Evolutionary conservation across 1,139 yeast species (phyloP).

Genomic region (Blastobotrys malaysiensis): DNA sequence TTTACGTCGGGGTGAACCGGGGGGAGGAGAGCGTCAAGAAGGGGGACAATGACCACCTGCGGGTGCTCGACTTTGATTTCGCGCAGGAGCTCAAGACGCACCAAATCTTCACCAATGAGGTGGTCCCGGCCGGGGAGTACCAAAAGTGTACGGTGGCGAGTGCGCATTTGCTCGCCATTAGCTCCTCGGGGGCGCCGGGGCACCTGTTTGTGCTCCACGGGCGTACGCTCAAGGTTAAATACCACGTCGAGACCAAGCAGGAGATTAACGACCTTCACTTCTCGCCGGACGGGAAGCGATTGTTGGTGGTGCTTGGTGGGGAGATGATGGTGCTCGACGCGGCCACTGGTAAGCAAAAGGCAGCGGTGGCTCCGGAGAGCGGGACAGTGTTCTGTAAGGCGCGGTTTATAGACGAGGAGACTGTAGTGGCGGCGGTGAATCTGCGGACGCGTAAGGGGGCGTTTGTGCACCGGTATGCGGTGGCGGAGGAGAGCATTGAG

Average conservation of each 20-base stretch:
- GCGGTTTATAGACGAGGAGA: constrained; percentile 50
- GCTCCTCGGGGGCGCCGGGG: constrained; percentile 20
- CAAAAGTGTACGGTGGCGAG: constrained; percentile 25
- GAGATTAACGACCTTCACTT: constrained; percentile 23
- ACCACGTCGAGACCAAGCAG: neutral
- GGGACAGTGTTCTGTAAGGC: constrained; percentile 47
- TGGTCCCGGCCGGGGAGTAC: constrained; percentile 21
- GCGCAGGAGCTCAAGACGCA: constrained; percentile 37
- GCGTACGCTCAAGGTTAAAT: constrained; percentile 10
- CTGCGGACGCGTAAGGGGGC: constrained; percentile 26
- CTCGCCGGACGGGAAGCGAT: constrained; percentile 20
- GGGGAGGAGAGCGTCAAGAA: constrained; percentile 48
- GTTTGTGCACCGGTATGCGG: constrained; percentile 40
- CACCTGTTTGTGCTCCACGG: constrained; percentile 16
- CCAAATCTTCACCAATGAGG: constrained; percentile 31
- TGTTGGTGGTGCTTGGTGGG: constrained; percentile 22
- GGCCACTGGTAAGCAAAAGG: constrained; percentile 20
- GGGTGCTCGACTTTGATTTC: constrained; percentile 51
- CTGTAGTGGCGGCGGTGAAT: constrained; percentile 54
- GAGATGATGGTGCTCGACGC: constrained; percentile 21
- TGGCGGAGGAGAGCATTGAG: constrained; percentile 34
- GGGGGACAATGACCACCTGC: constrained; percentile 66
- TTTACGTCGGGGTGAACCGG: constrained; percentile 74
- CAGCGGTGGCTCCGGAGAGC: constrained; percentile 15
- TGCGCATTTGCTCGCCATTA: constrained; percentile 21